Conservation (phyloP, 2,329 filamentous ascomycete species). For the Verticillium zaregamsianum region DNA sequence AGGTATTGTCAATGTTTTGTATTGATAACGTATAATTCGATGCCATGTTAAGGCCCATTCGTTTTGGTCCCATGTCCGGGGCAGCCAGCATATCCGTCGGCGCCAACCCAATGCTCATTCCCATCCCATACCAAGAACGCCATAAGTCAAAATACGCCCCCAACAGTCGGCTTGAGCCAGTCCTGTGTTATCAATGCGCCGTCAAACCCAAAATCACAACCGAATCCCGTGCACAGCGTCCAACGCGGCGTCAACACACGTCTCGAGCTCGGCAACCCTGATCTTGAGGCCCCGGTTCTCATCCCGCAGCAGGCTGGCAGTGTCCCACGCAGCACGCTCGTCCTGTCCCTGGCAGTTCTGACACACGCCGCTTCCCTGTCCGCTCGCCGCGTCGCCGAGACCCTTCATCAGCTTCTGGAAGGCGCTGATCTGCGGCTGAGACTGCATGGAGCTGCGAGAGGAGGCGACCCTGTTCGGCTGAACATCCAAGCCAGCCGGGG, state of each 20-base stretch:
- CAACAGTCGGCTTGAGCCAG: background rate
- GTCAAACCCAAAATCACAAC: constrained; percentile 23
- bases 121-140: background rate
- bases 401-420: constrained; percentile 39
- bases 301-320: constrained; percentile 55
- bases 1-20: background rate
- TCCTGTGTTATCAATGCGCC: background rate
- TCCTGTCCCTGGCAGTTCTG: constrained; percentile 55
- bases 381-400: constrained; percentile 27
- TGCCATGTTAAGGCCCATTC: background rate
- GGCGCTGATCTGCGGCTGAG: constrained; percentile 20
- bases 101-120: background rate
- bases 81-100: background rate
- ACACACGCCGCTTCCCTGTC: constrained; percentile 32
- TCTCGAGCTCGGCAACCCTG: constrained; percentile 54
- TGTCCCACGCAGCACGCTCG: constrained; percentile 60
- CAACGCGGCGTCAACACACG: constrained; percentile 56
- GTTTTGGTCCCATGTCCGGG: background rate
- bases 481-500: constrained; percentile 11
- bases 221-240: constrained; percentile 55
- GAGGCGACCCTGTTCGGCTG: constrained; percentile 14
- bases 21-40: background rate
- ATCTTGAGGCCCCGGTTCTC: constrained; percentile 61
- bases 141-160: background rate
- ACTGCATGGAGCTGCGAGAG: constrained; percentile 14